Base-by-base conservation (phyloP, 495 filamentous ascomycete species). In the Aspergillus panamensis region DNA sequence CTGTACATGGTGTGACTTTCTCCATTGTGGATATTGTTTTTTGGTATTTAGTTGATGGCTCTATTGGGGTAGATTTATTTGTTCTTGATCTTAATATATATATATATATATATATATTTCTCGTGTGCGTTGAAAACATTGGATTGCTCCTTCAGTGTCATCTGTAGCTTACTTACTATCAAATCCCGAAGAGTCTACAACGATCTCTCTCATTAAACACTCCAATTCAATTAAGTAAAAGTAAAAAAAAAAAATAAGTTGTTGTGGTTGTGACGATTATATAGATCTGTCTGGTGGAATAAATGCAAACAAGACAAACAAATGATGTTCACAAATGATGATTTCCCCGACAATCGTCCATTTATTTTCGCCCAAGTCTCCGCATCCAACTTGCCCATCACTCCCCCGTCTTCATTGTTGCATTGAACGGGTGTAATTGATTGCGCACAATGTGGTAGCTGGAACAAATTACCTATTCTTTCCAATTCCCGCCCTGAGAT, bases 231-330 rank as follows among this genome's bases (percentile, higher is more conserved):
- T 25, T 5, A 25, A 25, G 25, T 5, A 25, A n/a, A n/a, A n/a
- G n/a, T n/a, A n/a, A n/a, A n/a, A n/a, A n/a, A n/a, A n/a, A n/a
- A n/a, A n/a, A n/a, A n/a, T n/a, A n/a, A n/a, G n/a, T n/a, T n/a
- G n/a, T n/a, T n/a, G n/a, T n/a, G n/a, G 35, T 39, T 10, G 35
- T 39, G 35, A 7, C 35, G 5, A 25, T 25, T 25, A 25, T 25
- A 25, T 25, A 25, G 25, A 25, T 25, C 35, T 16, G 12, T 25
- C 35, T 16, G 12, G 16, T 13, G 37, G 16, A 21, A n/a, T n/a
- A n/a, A n/a, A 39, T 74, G 69, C 72, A 73, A 73, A 74, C 72
- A 65, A 47, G 39, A 50, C 68, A 73, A 72, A 72, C 69, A 56
- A 32, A 51, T 40, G 32, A 51, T 40, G 32, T 17, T n/a, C 48